These are phyloP conservation scores for Smittium culicis DNA, from an alignment of 371 early-diverging fungal genomes.

Conservation along the genomic window DNA sequence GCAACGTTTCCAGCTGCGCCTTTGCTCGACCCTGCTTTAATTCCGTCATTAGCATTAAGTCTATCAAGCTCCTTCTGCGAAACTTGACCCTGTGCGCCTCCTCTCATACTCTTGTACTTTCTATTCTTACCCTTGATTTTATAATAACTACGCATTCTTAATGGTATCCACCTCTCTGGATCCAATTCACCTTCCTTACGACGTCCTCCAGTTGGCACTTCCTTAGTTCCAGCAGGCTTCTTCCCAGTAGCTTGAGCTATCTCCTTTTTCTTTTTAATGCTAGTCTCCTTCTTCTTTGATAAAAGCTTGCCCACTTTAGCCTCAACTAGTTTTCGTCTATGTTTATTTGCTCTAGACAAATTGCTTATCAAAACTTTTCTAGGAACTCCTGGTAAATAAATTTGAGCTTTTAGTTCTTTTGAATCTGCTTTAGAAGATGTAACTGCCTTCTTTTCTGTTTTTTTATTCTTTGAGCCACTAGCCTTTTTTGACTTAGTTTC, in stretches of 20 bases:
- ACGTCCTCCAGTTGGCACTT: neutral
- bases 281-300: neutral
- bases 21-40: neutral
- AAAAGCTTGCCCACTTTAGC: neutral
- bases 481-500: too few species aligned
- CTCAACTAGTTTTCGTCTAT: neutral
- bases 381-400: neutral
- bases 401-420: neutral
- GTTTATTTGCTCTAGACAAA: neutral
- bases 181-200: conserved; percentile 16
- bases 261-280: neutral
- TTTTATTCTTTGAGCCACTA: too few species aligned
- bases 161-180: conserved; percentile 28
- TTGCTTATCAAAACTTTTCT: neutral
- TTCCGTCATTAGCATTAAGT: conserved; percentile 6
- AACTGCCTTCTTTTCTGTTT: too few species aligned
- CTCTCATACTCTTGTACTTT: conserved; percentile 14
- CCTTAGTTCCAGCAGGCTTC: neutral
- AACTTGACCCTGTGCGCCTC: conserved; percentile 26
- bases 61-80: conserved; percentile 5
- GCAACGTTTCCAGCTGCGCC: neutral
- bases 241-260: neutral
- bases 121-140: conserved; percentile 22
- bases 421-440: neutral
- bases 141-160: conserved; percentile 31